phyloP scores from a whole-genome alignment of 2,329 filamentous ascomycete genomes.

The Phialophora chinensis region DNA sequence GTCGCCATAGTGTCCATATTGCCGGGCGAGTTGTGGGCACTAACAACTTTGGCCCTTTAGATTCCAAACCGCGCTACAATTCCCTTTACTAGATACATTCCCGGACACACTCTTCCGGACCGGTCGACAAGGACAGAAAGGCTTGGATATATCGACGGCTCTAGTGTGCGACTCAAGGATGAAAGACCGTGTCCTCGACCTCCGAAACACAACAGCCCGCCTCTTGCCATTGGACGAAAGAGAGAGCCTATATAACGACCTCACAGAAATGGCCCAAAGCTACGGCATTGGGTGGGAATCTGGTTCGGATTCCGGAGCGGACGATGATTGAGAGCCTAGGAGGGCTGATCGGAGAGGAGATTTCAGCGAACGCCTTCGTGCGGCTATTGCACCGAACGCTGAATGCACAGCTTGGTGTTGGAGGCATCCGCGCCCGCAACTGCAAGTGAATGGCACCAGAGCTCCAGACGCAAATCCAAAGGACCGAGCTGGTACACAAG shows the following conservation, averaged over 20 bases:
- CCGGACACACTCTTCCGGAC: slow-evolving; percentile 70
- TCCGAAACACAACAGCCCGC: slow-evolving; percentile 69
- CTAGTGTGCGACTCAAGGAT: slow-evolving; percentile 74
- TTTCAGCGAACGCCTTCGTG: background rate
- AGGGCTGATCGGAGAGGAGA: background rate
- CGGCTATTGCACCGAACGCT: background rate
- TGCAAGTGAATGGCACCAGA: background rate
- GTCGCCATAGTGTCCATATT: background rate
- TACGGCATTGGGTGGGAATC: slow-evolving; percentile 63
- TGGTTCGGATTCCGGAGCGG: slow-evolving; percentile 51
- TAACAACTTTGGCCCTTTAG: slow-evolving; percentile 24
- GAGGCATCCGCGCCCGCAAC: background rate
- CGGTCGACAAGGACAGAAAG: slow-evolving; percentile 53
- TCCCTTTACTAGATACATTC: slow-evolving; percentile 83
- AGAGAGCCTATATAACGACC: slow-evolving; percentile 78
- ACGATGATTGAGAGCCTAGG: slow-evolving; percentile 41
- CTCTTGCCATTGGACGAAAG: slow-evolving; percentile 76
- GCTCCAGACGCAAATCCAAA: background rate
- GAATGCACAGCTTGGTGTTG: background rate
- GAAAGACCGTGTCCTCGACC: slow-evolving; percentile 68
- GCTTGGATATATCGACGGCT: slow-evolving; percentile 41
- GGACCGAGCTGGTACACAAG: no score
- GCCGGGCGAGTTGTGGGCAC: background rate
- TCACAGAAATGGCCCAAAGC: slow-evolving; percentile 82
- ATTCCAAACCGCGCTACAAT: slow-evolving; percentile 47